Conservation (phyloP, 192 early-diverging fungal genomes). For the Podila clonocystis region DNA sequence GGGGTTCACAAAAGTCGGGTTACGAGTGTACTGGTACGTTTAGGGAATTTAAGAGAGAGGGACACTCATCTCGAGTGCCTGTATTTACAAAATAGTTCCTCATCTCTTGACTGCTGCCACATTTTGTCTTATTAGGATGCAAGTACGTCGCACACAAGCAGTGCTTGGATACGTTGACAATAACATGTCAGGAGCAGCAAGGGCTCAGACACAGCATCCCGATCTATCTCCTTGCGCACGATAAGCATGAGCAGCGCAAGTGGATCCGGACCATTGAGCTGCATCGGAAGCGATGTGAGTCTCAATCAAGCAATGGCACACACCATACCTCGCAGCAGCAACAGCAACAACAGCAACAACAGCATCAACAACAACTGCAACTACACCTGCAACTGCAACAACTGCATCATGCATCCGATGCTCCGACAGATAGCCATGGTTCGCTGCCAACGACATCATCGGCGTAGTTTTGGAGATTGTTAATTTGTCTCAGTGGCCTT, state of each 20-base stretch:
- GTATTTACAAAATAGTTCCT: neutral
- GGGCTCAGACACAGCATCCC: conserved; percentile 45
- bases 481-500: too few species aligned
- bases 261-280: conserved; percentile 53
- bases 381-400: neutral
- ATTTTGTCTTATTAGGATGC: conserved; percentile 24
- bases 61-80: neutral
- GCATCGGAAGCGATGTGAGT: conserved; percentile 34
- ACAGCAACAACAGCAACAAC: neutral
- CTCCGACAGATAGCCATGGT: too few species aligned
- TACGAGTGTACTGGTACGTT: conserved; percentile 40
- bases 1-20: conserved; percentile 49
- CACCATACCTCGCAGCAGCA: neutral
- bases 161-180: conserved; percentile 44
- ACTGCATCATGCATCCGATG: neutral
- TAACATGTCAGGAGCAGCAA: conserved; percentile 52
- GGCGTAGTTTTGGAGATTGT: too few species aligned
- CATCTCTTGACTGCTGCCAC: neutral
- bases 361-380: neutral
- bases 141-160: conserved; percentile 52
- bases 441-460: too few species aligned
- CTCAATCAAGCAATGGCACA: neutral
- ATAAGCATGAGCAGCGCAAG: conserved; percentile 46
- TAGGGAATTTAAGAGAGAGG: neutral
- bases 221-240: conserved; percentile 47